Conservation (phyloP, 2,329 filamentous ascomycete species). For the Ophiostoma sp. region DNA sequence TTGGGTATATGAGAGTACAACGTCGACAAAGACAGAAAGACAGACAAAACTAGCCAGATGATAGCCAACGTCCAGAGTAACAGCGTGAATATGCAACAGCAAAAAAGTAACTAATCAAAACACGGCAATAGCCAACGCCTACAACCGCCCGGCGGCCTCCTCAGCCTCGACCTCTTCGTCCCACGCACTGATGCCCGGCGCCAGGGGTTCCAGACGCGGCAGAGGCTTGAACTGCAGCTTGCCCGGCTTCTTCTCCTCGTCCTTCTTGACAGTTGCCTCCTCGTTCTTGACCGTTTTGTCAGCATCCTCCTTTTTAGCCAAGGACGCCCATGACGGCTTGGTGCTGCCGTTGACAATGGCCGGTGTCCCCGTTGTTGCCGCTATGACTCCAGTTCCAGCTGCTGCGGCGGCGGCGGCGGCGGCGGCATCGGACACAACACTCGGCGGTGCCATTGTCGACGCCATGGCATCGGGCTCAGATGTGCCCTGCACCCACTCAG, state of each 20-base stretch:
- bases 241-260: too few relatives aligned
- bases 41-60: neutral
- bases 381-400: neutral
- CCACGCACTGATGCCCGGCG: conserved; percentile 45
- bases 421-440: conserved; percentile 31
- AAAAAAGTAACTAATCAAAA: neutral
- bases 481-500: conserved; percentile 26
- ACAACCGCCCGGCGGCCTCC: conserved; percentile 31
- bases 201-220: conserved; percentile 31
- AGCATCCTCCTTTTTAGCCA: conserved; percentile 11
- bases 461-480: conserved; percentile 20
- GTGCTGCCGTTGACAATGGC: neutral
- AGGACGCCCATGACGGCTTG: conserved; percentile 9
- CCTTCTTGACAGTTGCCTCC: conserved; percentile 20
- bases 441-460: conserved; percentile 29
- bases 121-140: neutral
- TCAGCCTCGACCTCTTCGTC: conserved; percentile 54
- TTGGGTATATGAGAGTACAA: neutral
- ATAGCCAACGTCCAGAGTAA: neutral
- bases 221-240: conserved; percentile 22
- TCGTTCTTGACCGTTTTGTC: conserved; percentile 10
- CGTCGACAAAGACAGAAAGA: neutral
- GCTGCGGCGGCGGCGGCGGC: conserved; percentile 38
- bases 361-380: neutral
- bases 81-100: neutral